phyloP scores from a whole-genome alignment of 164 flowering plant species.

The Annona squamosa region DNA sequence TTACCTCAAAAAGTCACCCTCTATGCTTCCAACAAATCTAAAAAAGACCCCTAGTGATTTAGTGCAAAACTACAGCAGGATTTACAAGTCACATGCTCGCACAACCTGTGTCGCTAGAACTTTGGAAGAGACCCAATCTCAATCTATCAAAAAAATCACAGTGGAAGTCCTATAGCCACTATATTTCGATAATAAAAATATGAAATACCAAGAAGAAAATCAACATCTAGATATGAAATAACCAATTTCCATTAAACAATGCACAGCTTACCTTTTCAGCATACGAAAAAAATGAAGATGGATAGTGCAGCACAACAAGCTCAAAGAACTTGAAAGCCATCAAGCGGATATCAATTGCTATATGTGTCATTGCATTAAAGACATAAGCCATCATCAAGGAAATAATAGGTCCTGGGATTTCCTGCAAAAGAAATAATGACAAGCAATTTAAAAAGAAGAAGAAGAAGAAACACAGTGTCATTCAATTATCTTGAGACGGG shows the following conservation, averaged over 20 bases:
- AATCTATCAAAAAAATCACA: no score
- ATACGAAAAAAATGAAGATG: constrained; percentile 54
- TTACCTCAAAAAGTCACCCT: no score
- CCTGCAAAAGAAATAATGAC: constrained; percentile 32
- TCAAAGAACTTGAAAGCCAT: constrained; percentile 88
- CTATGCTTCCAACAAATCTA: no score
- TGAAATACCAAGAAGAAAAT: not conserved
- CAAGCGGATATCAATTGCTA: constrained; percentile 62
- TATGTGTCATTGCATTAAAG: constrained; percentile 81
- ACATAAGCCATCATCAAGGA: constrained; percentile 72
- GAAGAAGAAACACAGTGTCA: not conserved
- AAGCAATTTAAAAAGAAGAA: constrained; percentile 2
- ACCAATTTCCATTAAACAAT: not conserved
- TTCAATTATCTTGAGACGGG: not conserved
- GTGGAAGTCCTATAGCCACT: no score
- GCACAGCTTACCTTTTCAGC: constrained; percentile 61
- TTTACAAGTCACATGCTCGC: no score
- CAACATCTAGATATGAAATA: not conserved
- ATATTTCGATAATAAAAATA: no score
- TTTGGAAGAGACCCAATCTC: no score
- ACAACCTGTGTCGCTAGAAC: no score
- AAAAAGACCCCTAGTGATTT: no score
- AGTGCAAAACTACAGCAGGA: no score
- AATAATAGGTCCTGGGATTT: constrained; percentile 49
- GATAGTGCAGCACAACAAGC: constrained; percentile 60